These are phyloP conservation scores for Pseudocercospora musae DNA, from an alignment of 2,329 filamentous ascomycete genomes.

Conservation along the genomic window DNA sequence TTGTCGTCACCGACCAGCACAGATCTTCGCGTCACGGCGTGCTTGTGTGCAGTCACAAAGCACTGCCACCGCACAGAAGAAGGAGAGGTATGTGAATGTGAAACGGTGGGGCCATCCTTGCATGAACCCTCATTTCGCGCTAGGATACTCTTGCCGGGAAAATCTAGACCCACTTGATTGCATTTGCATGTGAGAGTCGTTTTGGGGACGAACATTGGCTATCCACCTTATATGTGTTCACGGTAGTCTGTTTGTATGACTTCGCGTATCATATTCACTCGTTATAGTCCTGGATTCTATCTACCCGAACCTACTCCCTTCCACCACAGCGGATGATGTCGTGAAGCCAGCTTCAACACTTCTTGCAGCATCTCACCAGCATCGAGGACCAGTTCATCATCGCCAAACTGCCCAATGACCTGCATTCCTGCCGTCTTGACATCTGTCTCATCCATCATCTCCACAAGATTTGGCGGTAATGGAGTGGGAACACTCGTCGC, in stretches of 20 bases:
- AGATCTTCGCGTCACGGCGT: neutral
- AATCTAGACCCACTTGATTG: neutral
- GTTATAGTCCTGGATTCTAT: neutral
- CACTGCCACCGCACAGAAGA: slow-evolving; percentile 1
- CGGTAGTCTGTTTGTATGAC: too few relatives aligned
- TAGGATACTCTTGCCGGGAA: neutral
- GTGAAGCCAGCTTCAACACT: slow-evolving; percentile 9
- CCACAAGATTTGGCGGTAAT: slow-evolving; percentile 24
- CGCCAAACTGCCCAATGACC: slow-evolving; percentile 76
- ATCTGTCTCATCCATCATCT: slow-evolving; percentile 28
- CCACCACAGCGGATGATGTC: neutral
- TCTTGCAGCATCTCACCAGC: slow-evolving; percentile 52
- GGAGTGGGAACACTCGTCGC: slow-evolving; percentile 76
- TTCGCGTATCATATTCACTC: too few relatives aligned
- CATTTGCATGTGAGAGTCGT: slow-evolving; percentile 2
- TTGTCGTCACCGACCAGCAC: neutral
- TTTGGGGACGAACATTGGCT: too few relatives aligned
- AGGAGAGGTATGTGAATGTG: neutral
- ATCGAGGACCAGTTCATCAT: slow-evolving; percentile 63
- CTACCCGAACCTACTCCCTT: neutral
- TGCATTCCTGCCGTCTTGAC: slow-evolving; percentile 61
- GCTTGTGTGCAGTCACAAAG: neutral
- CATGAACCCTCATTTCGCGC: neutral
- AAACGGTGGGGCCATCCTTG: neutral
- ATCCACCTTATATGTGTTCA: too few relatives aligned